Conservation (phyloP, 2,329 filamentous ascomycete species). For the Hymenoscyphus fraxineus region DNA sequence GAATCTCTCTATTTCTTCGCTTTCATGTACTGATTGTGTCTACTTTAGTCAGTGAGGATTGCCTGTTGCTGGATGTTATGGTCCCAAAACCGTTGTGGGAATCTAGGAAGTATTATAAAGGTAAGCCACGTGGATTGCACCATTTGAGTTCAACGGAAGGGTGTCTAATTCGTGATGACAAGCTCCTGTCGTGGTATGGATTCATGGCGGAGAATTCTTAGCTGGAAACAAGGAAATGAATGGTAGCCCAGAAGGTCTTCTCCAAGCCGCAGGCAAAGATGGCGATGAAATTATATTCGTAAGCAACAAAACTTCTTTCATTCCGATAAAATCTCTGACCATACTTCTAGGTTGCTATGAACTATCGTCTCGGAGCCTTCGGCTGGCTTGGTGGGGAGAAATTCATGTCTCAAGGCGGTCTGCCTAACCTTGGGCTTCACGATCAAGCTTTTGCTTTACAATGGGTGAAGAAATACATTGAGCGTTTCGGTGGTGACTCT, state of each 20-base stretch:
- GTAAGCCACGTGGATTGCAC: not conserved
- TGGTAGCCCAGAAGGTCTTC: not conserved
- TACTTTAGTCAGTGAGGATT: not conserved
- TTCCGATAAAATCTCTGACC: not conserved
- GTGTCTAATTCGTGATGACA: not conserved
- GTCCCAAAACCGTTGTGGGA: not conserved
- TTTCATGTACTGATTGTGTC: not conserved
- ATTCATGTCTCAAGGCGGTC: not conserved
- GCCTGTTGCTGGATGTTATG: not conserved
- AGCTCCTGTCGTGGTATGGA: not conserved
- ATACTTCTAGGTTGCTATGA: not conserved
- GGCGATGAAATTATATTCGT: not conserved
- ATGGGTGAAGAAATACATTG: not conserved
- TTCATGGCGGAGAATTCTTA: not conserved
- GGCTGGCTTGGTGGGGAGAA: not conserved
- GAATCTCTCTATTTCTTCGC: not conserved
- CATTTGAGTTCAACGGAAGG: not conserved
- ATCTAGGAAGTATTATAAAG: not conserved
- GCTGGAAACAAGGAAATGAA: not conserved
- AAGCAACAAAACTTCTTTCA: not conserved
- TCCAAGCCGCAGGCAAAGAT: not conserved
- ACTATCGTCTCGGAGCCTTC: not conserved
- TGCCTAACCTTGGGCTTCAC: not conserved
- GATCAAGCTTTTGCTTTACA: not conserved
- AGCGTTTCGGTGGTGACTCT: not conserved